Evolutionary conservation across 805 yeast genomes (phyloP), one percentile per base, ranked within the genome.

Genomic region (Sugiyamaella lignohabitans): DNA sequence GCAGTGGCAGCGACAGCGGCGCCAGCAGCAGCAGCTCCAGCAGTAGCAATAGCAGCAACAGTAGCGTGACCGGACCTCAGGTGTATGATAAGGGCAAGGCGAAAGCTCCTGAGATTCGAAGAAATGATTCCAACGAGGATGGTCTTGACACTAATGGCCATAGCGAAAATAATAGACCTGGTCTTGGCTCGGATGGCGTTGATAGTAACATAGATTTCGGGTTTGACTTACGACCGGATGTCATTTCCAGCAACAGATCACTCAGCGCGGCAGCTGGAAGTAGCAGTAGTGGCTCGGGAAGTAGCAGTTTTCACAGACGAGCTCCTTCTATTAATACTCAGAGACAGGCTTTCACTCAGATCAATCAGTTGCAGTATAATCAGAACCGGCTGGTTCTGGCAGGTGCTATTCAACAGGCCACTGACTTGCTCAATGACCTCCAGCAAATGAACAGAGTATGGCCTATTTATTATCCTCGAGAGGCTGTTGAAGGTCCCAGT

Each of bases 341-440:
- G 38, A 58, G 53, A 18, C 63, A 70, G n/a, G 57, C 72, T 50
- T 68, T 72, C 40, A 70, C 82, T 1, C 82, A 87, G 44, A 61
- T 83, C 27, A 78, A 80, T 49, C 96, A 89, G 59, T 66, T 83
- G 47, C 84, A 78, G 51, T 91, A 84, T 62, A 87, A 87, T 59
- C 80, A 82, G 55, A 81, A 82, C 66, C 75, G 84, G 46, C 68
- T 78, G 0, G 73, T 82, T 0, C 68, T 89, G 46, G 82, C 79
- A 49, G 69, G 84, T 43, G 49, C 60, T 29, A 64, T 65, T 14
- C 42, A 58, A 4, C 53, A 60, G n/a, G 62, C 56, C 5, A 43
- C 50, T 36, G 48, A 38, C 16, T 48, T 64, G 47, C 54, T 67
- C 29, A 49, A 50, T 4, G 62, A 59, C 16, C 53, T 66, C 16